These are phyloP conservation scores for Botrytis cinerea DNA, from an alignment of 2,329 filamentous ascomycete species.

Conservation along the genomic window DNA sequence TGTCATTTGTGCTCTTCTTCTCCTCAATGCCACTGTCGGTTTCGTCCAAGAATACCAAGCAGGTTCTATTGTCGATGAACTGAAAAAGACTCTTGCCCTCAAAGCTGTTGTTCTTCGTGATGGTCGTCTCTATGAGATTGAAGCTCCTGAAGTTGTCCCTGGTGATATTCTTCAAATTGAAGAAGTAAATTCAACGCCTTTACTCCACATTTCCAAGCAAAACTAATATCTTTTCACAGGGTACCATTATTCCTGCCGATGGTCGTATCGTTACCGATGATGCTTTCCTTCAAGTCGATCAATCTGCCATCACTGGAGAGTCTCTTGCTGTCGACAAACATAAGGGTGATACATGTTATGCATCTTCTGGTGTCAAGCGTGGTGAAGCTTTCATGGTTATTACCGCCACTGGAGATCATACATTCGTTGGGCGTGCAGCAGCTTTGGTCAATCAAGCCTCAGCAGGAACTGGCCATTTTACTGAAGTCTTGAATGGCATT, in stretches of 20 bases:
- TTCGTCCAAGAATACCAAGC: conserved; percentile 90
- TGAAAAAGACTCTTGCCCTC: conserved; percentile 87
- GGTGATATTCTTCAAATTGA: conserved; percentile 89
- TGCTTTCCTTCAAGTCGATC: conserved; percentile 86
- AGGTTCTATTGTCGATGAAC: conserved; percentile 84
- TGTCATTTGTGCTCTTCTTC: conserved; percentile 80
- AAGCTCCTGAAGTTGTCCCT: conserved; percentile 81
- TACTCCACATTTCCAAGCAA: not conserved
- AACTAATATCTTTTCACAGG: conserved; percentile 46
- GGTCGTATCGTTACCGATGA: conserved; percentile 81
- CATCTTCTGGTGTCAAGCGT: conserved; percentile 87
- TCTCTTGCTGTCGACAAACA: conserved; percentile 90
- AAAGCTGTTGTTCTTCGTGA: conserved; percentile 87
- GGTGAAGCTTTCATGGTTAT: conserved; percentile 83
- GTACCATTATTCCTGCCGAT: conserved; percentile 88
- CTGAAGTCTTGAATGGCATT: conserved; percentile 85
- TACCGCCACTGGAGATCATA: conserved; percentile 83
- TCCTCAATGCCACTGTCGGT: conserved; percentile 83
- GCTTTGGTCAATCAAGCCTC: conserved; percentile 79
- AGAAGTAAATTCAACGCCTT: conserved; percentile 52
- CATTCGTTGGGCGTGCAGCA: conserved; percentile 85
- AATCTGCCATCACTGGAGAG: conserved; percentile 89
- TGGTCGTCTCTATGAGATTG: conserved; percentile 73
- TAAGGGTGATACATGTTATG: conserved; percentile 76
- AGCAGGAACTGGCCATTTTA: conserved; percentile 80